These are phyloP conservation scores for Lichina pygmaea DNA, from an alignment of 495 filamentous ascomycete genomes.

Conservation along the genomic window DNA sequence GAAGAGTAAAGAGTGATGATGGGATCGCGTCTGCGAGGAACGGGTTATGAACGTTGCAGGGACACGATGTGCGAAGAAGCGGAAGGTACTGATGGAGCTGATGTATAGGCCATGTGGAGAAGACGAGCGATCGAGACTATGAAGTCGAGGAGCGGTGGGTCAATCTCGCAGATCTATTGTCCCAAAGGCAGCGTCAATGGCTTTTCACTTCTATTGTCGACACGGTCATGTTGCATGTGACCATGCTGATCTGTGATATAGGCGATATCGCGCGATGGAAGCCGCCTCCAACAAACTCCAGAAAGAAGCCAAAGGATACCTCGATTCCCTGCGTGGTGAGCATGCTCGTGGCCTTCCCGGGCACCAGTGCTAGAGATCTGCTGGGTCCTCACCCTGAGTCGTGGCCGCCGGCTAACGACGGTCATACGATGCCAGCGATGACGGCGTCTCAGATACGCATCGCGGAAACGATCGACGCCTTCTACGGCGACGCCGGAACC, in stretches of 20 bases:
- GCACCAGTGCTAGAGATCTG: neutral
- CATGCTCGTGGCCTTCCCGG: slow-evolving; percentile 1
- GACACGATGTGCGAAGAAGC: no score
- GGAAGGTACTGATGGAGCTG: neutral
- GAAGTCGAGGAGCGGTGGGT: slow-evolving; percentile 80
- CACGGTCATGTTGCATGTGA: neutral
- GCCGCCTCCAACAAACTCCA: slow-evolving; percentile 72
- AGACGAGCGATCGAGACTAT: slow-evolving; percentile 94
- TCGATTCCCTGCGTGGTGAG: slow-evolving; percentile 79
- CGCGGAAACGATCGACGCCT: slow-evolving; percentile 95
- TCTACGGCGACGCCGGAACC: slow-evolving; percentile 89
- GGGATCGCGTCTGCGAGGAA: no score
- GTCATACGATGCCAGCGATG: slow-evolving; percentile 37
- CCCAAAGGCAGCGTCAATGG: neutral
- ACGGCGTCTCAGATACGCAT: slow-evolving; percentile 98
- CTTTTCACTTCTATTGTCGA: neutral
- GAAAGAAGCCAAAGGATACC: slow-evolving; percentile 91
- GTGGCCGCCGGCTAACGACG: neutral
- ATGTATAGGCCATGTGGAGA: slow-evolving; percentile 64
- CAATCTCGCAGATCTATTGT: neutral
- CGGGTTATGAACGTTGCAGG: no score
- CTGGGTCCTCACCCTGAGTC: neutral
- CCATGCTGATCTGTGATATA: slow-evolving; percentile 8
- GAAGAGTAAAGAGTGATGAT: no score
- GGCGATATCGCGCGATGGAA: slow-evolving; percentile 91